Percentiles rank a stretch among this genome's conserved stretches.
phyloP scores from a whole-genome alignment of 2,329 filamentous ascomycete species.

The Metarhizium robertsii region DNA sequence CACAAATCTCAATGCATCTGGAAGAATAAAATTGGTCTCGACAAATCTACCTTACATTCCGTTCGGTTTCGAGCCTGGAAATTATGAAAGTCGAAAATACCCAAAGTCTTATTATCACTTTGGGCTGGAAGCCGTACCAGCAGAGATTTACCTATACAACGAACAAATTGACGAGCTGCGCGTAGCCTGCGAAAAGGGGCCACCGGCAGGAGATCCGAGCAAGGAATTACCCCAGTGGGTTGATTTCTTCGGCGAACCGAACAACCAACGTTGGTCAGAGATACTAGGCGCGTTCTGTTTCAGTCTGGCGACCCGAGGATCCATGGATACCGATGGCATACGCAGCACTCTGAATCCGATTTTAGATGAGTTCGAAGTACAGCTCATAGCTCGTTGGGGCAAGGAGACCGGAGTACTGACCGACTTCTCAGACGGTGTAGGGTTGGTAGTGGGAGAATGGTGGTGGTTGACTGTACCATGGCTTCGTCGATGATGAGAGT shows the following conservation, averaged over 20 bases:
- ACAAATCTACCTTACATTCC: constrained; percentile 51
- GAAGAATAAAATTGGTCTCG: constrained; percentile 44
- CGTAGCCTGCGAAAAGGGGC: constrained; percentile 23
- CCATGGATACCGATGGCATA: constrained; percentile 42
- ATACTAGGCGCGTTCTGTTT: constrained; percentile 55
- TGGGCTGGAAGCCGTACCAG: constrained; percentile 49
- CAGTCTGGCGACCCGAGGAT: constrained; percentile 51
- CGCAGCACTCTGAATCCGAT: constrained; percentile 46
- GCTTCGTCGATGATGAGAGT: constrained; percentile 8
- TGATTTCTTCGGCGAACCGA: constrained; percentile 53
- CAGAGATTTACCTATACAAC: constrained; percentile 52
- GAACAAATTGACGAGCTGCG: constrained; percentile 35
- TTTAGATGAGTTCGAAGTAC: constrained; percentile 54
- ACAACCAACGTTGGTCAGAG: constrained; percentile 54
- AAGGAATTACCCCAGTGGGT: constrained; percentile 62
- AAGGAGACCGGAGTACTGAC: constrained; percentile 40
- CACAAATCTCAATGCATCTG: constrained; percentile 53
- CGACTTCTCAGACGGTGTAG: constrained; percentile 28
- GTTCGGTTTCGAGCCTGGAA: constrained; percentile 61
- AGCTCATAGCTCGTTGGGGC: constrained; percentile 51
- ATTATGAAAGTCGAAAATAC: constrained; percentile 62
- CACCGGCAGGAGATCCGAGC: constrained; percentile 31
- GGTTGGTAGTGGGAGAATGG: constrained; percentile 48
- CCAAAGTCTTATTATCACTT: constrained; percentile 59
- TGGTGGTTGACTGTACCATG: constrained; percentile 52